Conservation (phyloP, 2,329 filamentous ascomycete species). For the Epichloe uncinata region DNA sequence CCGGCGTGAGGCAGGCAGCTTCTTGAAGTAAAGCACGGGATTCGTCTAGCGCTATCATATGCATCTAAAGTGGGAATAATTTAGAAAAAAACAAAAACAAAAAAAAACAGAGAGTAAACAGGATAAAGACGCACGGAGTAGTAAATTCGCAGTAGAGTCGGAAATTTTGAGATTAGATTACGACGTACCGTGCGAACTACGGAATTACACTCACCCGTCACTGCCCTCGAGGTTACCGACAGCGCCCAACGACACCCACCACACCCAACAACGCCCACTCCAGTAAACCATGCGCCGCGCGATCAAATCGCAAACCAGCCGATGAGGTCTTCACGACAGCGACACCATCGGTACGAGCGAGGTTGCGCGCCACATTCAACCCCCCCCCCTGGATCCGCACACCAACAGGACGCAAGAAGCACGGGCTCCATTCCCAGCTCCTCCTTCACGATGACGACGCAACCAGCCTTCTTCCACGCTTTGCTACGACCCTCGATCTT, state of each 20-base stretch:
- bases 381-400: not conserved
- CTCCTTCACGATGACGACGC: conserved; percentile 28
- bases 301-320: conserved; percentile 10
- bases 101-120: too few relatives aligned
- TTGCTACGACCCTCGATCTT: conserved; percentile 78
- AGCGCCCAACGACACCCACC: too few relatives aligned
- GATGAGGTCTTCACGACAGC: conserved; percentile 18
- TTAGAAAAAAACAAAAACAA: too few relatives aligned
- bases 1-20: not conserved
- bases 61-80: too few relatives aligned
- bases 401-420: not conserved
- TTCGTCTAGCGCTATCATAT: too few relatives aligned
- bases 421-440: not conserved
- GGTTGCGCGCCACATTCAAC: not conserved
- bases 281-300: conserved; percentile 17
- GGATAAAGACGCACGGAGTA: too few relatives aligned
- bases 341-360: conserved; percentile 15
- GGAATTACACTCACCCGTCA: not conserved
- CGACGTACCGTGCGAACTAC: not conserved
- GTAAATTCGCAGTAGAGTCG: too few relatives aligned
- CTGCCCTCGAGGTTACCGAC: not conserved
- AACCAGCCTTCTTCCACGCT: conserved; percentile 47
- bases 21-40: not conserved
- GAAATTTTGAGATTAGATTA: not conserved
- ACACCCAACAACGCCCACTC: too few relatives aligned